Base-by-base conservation (phyloP, 1,284 basidiomycete species). In the Gymnopus androsaceus region DNA sequence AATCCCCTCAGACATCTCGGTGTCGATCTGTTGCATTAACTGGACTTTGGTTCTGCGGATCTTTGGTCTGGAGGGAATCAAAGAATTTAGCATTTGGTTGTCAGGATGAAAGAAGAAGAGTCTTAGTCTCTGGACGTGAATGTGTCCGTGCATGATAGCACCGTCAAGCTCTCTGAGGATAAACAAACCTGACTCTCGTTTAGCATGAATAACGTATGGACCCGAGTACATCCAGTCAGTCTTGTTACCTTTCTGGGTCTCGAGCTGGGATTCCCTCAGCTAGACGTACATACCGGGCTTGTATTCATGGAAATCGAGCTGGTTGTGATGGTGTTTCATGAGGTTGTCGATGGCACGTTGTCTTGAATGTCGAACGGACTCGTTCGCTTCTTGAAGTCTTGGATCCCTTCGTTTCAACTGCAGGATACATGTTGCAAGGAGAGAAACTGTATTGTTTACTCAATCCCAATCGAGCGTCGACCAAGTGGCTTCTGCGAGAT, bases 401-500 rank as follows among this genome's bases (percentile, higher is more conserved):
- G 60, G 63, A 37, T 65, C 63, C 1, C 63, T 57, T 17, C 62
- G 51, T 1, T 49, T 28, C 3, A 69, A 42, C 51, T 72, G 71
- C n/a, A 57, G 44, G 5, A 64, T 59, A 0, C 66, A 61, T 2
- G 69, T 41, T 0, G 63, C 63, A 1, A 74, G 31, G 0, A 73
- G 56, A 6, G 69, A 68, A 1, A 53, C 59, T 0, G 63, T 61
- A 0, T 61, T 49, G 1, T 25, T 12, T 3, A 68, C 65, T 8
- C 49, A 55, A 40, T 67, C 38, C 67, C 67, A 73, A 17, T 68
- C 66, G 0, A 70, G 59, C 0, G 61, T 61, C 25, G 62, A 57
- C 67, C 70, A 75, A 0, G 72, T 73, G 0, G 58, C 52, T 40
- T 74, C 69, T 9, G 62, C 46, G 12, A 71, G 48, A 37, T 74